Evolutionary conservation across 345 rosid genomes (phyloP).

Genomic region (Diplotaxis tenuifolia): DNA sequence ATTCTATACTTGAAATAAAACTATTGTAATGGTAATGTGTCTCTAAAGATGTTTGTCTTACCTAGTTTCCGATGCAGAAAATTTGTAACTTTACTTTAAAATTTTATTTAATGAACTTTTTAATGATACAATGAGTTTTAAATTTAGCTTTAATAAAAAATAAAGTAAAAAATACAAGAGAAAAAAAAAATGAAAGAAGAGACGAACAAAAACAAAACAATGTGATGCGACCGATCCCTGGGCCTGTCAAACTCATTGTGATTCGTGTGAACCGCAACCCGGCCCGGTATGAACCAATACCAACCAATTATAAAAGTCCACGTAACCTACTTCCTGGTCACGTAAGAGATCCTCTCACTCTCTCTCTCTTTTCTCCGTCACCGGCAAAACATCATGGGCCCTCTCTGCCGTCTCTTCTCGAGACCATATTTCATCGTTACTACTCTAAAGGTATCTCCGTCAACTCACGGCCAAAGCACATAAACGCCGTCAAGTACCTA

Average conservation of each 20-base stretch:
- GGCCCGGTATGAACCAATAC: conserved; percentile 8
- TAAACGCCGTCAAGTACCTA: conserved; percentile 27
- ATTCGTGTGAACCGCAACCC: conserved; percentile 20
- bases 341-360: conserved; percentile 28
- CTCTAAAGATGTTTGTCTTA: not conserved
- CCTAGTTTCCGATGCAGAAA: not conserved
- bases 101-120: not conserved
- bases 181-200: not conserved
- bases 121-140: not conserved
- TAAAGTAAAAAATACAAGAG: not conserved
- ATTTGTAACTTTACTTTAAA: not conserved
- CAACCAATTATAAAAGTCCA: not conserved
- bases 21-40: not conserved
- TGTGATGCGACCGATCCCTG: conserved; percentile 30
- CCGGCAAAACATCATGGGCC: conserved; percentile 39
- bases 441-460: conserved; percentile 33
- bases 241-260: conserved; percentile 2
- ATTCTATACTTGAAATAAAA: not conserved
- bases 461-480: conserved; percentile 22
- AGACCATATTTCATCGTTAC: conserved; percentile 37
- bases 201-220: not conserved
- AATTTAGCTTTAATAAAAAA: not conserved
- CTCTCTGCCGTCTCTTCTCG: conserved; percentile 36
- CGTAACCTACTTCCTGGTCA: conserved; percentile 6
- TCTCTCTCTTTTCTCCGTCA: conserved; percentile 34